Evolutionary conservation across 1,284 basidiomycete genomes (phyloP).

Genomic region (Filobasidium uniguttulatum): DNA sequence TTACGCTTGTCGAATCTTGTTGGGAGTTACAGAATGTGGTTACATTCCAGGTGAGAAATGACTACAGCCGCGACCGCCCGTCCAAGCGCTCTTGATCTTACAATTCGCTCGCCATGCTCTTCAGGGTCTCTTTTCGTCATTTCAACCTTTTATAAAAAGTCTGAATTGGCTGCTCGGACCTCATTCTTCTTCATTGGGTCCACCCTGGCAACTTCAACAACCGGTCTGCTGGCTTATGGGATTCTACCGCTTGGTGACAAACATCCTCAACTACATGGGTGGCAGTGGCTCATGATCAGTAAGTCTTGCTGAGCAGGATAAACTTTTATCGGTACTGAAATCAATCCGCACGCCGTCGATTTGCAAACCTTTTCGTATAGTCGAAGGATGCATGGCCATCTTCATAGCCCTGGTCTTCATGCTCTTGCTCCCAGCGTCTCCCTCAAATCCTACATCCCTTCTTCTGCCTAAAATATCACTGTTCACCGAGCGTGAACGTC

Average conservation of each 20-base stretch:
- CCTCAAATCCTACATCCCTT: slow-evolving; percentile 13
- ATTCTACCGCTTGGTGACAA: slow-evolving; percentile 9
- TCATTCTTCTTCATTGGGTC: slow-evolving; percentile 19
- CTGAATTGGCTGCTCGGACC: slow-evolving; percentile 17
- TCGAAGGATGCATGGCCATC: slow-evolving; percentile 19
- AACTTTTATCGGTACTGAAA: not conserved
- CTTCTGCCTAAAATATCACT: slow-evolving; percentile 8
- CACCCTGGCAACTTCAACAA: slow-evolving; percentile 9
- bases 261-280: not conserved
- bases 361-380: no score
- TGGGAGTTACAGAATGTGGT: slow-evolving; percentile 17
- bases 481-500: slow-evolving; percentile 22
- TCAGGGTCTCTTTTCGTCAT: slow-evolving; percentile 11
- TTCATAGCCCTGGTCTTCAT: no score
- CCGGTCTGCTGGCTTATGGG: slow-evolving; percentile 15
- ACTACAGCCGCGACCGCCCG: no score
- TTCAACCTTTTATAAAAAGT: slow-evolving; percentile 17
- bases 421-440: slow-evolving; percentile 18
- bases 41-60: not conserved
- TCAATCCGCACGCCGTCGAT: no score
- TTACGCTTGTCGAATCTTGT: slow-evolving; percentile 18
- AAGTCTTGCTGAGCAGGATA: no score
- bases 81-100: slow-evolving; percentile 6
- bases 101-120: no score
- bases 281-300: slow-evolving; percentile 3